Evolutionary conservation across 2,329 filamentous ascomycete species (phyloP).

Genomic region (Clonostachys solani): DNA sequence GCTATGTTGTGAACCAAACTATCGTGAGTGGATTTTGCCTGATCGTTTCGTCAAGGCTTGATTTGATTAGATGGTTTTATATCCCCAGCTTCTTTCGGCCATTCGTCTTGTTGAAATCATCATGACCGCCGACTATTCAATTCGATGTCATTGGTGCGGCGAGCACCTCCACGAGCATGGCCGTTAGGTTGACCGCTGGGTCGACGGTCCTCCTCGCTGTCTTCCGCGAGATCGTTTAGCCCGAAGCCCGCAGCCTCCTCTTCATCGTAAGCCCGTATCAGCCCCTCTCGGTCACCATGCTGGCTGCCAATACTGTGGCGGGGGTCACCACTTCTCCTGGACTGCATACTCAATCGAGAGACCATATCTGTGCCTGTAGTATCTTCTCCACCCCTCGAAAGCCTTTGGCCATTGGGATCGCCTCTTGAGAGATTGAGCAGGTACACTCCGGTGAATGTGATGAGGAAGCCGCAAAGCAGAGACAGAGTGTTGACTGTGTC

Average conservation of each 20-base stretch:
- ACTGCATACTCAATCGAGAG: conserved; percentile 88
- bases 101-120: too few relatives aligned
- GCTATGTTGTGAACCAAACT: too few relatives aligned
- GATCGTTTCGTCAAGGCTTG: too few relatives aligned
- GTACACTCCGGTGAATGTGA: conserved; percentile 94
- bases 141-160: conserved; percentile 35
- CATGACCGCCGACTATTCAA: conserved; percentile 40
- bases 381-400: conserved; percentile 63
- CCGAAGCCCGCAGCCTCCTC: conserved; percentile 73
- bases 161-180: too few relatives aligned
- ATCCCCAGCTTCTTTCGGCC: too few relatives aligned
- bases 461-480: conserved; percentile 85
- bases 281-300: conserved; percentile 68
- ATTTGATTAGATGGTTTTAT: too few relatives aligned
- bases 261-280: conserved; percentile 87
- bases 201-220: conserved; percentile 58
- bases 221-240: conserved; percentile 73
- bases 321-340: conserved; percentile 68
- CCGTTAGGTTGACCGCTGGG: conserved; percentile 34
- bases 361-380: conserved; percentile 89
- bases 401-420: conserved; percentile 75
- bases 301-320: conserved; percentile 62
- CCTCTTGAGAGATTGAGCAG: conserved; percentile 91
- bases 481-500: conserved; percentile 90
- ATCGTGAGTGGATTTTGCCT: too few relatives aligned